Conservation (phyloP, 2,329 filamentous ascomycete species). For the Trematosphaeria pertusa region DNA sequence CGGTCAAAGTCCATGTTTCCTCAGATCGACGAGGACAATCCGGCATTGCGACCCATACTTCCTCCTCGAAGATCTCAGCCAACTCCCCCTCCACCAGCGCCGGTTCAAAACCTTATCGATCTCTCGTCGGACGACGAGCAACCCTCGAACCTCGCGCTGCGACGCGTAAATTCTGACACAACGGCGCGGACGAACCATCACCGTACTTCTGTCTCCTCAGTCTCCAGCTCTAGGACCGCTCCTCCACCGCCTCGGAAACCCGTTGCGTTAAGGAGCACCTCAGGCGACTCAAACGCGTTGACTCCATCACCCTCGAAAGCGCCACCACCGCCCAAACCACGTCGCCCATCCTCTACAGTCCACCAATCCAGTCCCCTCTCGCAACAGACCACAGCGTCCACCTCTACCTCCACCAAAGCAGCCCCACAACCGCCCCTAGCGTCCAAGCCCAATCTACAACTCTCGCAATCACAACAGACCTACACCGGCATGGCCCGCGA, state of each 20-base stretch:
- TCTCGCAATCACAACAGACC: slow-evolving; percentile 42
- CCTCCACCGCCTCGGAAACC: slow-evolving; percentile 44
- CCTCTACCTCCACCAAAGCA: slow-evolving; percentile 37
- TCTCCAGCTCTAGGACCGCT: slow-evolving; percentile 35
- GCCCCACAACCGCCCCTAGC: slow-evolving; percentile 40
- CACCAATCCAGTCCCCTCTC: slow-evolving; percentile 37
- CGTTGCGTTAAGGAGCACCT: slow-evolving; percentile 48
- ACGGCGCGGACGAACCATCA: slow-evolving; percentile 21
- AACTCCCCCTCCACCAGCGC: slow-evolving; percentile 21
- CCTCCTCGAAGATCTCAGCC: slow-evolving; percentile 43
- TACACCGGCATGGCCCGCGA: slow-evolving; percentile 48
- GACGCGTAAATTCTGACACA: slow-evolving; percentile 37
- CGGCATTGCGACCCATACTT: slow-evolving; percentile 41
- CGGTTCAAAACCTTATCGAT: slow-evolving; percentile 54
- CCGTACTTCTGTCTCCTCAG: slow-evolving; percentile 23
- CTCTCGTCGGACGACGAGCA: slow-evolving; percentile 54
- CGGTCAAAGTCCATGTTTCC: slow-evolving; percentile 42
- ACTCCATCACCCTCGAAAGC: slow-evolving; percentile 39
- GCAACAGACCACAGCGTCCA: slow-evolving; percentile 26
- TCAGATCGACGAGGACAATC: slow-evolving; percentile 45
- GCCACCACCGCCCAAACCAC: slow-evolving; percentile 44
- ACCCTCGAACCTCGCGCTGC: slow-evolving; percentile 21
- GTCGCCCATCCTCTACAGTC: slow-evolving; percentile 31
- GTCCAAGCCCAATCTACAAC: slow-evolving; percentile 34
- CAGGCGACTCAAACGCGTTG: slow-evolving; percentile 32